Conservation (phyloP, 192 early-diverging fungal genomes). For the Podila minutissima region DNA sequence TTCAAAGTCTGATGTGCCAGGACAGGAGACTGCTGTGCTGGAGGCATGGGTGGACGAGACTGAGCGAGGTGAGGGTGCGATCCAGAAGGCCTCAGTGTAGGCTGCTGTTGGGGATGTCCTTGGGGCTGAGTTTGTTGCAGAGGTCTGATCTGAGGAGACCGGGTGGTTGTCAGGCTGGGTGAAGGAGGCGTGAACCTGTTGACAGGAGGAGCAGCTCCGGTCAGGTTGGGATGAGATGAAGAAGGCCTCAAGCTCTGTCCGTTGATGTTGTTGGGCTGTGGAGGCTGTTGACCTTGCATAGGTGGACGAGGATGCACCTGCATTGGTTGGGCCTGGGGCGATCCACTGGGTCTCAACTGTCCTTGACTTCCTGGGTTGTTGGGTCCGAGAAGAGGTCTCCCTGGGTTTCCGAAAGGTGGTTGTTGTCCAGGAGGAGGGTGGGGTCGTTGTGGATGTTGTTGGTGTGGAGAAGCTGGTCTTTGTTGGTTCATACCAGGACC, state of each 20-base stretch:
- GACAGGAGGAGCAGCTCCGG: slow-evolving; percentile 6
- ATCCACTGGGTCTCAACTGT: slow-evolving; percentile 15
- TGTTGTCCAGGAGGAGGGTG: slow-evolving; percentile 28
- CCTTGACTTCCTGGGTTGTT: slow-evolving; percentile 19
- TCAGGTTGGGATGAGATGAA: slow-evolving; percentile 22
- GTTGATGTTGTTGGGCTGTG: slow-evolving; percentile 4
- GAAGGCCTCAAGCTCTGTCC: slow-evolving; percentile 29
- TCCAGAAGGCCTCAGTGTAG: slow-evolving; percentile 14
- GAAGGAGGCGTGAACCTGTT: slow-evolving; percentile 37
- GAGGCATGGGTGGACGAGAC: slow-evolving; percentile 15
- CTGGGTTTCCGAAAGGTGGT: slow-evolving; percentile 13
- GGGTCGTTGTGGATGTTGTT: slow-evolving; percentile 9
- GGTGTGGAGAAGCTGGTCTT: neutral
- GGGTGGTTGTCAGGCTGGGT: slow-evolving; percentile 2
- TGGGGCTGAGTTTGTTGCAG: slow-evolving; percentile 22
- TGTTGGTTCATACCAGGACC: neutral
- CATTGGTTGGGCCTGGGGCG: slow-evolving; percentile 26
- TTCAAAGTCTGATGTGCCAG: slow-evolving; percentile 15
- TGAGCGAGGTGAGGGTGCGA: slow-evolving; percentile 33
- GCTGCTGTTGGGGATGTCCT: slow-evolving; percentile 6
- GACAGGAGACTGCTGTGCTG: slow-evolving; percentile 22
- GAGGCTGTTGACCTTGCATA: slow-evolving; percentile 21
- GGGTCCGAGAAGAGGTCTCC: slow-evolving; percentile 10
- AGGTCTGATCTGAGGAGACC: slow-evolving; percentile 42
- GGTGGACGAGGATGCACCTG: slow-evolving; percentile 19